Conservation (phyloP, 108 stramenopile species). For the Conticribra guillardii region DNA sequence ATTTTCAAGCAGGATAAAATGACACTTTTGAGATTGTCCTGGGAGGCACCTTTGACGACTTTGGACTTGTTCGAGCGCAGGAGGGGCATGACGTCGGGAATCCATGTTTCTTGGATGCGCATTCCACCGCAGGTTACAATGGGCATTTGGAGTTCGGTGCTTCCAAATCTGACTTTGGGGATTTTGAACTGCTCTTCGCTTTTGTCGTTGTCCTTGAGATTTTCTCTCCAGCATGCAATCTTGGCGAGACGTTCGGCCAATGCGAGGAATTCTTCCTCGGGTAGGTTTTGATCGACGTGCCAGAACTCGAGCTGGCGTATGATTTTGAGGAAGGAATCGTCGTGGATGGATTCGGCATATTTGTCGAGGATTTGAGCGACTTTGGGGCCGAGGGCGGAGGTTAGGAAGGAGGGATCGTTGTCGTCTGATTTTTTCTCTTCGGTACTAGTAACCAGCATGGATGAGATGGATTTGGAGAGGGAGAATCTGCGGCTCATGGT, state of each 20-base stretch:
- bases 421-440: conserved; percentile 24
- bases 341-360: conserved; percentile 37
- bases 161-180: conserved; percentile 68
- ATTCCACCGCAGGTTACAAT: conserved; percentile 76
- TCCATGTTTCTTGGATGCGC: conserved; percentile 62
- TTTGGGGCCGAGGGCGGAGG: conserved; percentile 26
- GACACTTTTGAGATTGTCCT: conserved; percentile 55
- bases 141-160: conserved; percentile 75
- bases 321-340: conserved; percentile 61
- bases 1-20: conserved; percentile 50
- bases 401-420: conserved; percentile 24
- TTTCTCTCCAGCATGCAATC: conserved; percentile 45
- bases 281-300: conserved; percentile 29
- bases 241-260: conserved; percentile 35
- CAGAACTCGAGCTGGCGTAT: conserved; percentile 62
- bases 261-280: conserved; percentile 32
- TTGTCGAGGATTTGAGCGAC: conserved; percentile 36
- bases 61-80: conserved; percentile 38
- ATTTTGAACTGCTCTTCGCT: conserved; percentile 30
- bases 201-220: conserved; percentile 5
- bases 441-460: background rate
- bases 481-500: background rate
- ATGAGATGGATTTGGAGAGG: background rate
- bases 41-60: conserved; percentile 47
- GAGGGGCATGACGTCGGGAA: conserved; percentile 57